Percentiles rank a stretch among this genome's conserved stretches.
These are phyloP conservation scores for Corinectria fuckeliana DNA, from an alignment of 2,329 filamentous ascomycete species.

Conservation along the genomic window DNA sequence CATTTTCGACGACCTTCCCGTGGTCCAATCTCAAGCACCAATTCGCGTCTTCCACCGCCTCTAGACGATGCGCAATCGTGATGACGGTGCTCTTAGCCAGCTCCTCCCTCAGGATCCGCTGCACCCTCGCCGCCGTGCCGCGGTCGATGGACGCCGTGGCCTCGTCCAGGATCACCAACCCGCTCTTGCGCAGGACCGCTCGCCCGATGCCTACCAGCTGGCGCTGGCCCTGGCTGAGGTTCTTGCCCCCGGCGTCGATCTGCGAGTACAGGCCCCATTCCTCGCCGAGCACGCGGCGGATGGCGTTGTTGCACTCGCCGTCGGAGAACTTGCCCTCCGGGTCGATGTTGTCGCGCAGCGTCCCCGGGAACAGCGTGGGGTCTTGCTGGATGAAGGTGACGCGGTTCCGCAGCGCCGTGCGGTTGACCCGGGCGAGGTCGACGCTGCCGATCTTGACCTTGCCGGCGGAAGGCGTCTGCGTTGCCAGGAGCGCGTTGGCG, in stretches of 20 bases:
- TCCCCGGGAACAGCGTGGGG: constrained; percentile 66
- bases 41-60: constrained; percentile 65
- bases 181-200: constrained; percentile 65
- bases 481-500: constrained; percentile 64
- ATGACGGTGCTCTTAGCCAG: constrained; percentile 65
- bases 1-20: constrained; percentile 58
- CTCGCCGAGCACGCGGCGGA: constrained; percentile 65
- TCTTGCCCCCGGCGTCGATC: constrained; percentile 66
- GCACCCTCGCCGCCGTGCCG: constrained; percentile 63
- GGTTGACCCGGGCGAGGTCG: constrained; percentile 60
- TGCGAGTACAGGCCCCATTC: constrained; percentile 56
- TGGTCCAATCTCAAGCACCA: constrained; percentile 61
- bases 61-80: constrained; percentile 69
- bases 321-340: constrained; percentile 66
- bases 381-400: constrained; percentile 71
- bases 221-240: constrained; percentile 67
- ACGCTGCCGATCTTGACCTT: constrained; percentile 61
- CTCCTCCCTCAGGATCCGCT: constrained; percentile 62
- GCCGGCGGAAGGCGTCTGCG: constrained; percentile 58
- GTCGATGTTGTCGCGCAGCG: constrained; percentile 70
- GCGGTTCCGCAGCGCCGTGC: constrained; percentile 61
- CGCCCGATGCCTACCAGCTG: constrained; percentile 67
- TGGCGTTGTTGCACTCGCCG: constrained; percentile 54
- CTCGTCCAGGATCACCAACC: constrained; percentile 69
- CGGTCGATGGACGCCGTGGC: constrained; percentile 69